phyloP scores from a whole-genome alignment of 768 basidiomycete genomes.

The Psilocybe cyanescens region DNA sequence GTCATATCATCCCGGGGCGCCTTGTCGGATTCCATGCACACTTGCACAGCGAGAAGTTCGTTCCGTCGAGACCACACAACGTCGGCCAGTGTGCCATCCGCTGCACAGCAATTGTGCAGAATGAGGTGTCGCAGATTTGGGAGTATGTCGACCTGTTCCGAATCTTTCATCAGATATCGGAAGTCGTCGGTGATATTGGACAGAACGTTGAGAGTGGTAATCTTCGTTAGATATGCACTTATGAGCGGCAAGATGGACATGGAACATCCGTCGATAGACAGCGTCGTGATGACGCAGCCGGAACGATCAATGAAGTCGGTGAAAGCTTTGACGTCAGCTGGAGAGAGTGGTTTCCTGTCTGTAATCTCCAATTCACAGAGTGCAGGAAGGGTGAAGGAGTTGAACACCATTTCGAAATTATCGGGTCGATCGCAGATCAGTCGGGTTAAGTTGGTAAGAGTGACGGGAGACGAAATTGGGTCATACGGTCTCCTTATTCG shows the following conservation, averaged over 20 bases:
- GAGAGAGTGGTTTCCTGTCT: background rate
- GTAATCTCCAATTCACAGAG: constrained; percentile 8
- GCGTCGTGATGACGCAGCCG: background rate
- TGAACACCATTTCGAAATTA: background rate
- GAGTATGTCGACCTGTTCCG: background rate
- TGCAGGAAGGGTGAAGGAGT: constrained; percentile 12
- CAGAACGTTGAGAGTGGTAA: background rate
- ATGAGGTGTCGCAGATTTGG: constrained; percentile 12
- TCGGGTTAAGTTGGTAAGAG: constrained; percentile 3
- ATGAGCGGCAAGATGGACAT: background rate
- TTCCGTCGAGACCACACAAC: constrained; percentile 10
- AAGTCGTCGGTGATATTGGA: background rate
- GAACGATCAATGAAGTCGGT: constrained; percentile 10
- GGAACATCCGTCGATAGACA: background rate
- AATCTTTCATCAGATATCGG: background rate
- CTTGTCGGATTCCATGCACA: constrained; percentile 3
- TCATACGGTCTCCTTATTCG: background rate
- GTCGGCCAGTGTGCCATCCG: constrained; percentile 7
- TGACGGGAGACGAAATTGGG: background rate
- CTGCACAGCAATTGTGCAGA: constrained; percentile 2
- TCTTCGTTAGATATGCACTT: background rate
- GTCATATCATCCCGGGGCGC: constrained; percentile 7
- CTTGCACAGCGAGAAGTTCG: constrained; percentile 1
- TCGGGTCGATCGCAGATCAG: constrained; percentile 9
- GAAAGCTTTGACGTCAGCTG: background rate